A percentile compares a stretch with the other conserved stretches of the same genome.
Evolutionary conservation across 768 basidiomycete species (phyloP).

Genomic region (Kwoniella newhampshirensis): DNA sequence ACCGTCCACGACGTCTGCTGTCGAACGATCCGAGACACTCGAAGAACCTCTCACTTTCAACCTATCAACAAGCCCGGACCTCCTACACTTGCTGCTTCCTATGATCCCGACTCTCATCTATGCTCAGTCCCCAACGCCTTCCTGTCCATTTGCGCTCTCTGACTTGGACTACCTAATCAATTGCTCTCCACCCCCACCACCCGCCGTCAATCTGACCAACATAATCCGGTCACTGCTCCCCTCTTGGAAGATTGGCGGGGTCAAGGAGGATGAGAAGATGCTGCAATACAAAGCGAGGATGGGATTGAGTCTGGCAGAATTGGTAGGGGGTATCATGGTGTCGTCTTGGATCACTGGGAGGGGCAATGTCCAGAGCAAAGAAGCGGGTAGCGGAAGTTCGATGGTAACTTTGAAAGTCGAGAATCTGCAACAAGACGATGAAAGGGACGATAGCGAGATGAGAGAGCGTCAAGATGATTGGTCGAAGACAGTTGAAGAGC

Average conservation of each 20-base stretch:
- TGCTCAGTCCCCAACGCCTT: not conserved
- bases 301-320: slow-evolving; percentile 8
- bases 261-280: too few species aligned
- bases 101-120: slow-evolving; percentile 4
- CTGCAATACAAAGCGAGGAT: slow-evolving; percentile 13
- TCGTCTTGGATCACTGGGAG: not conserved
- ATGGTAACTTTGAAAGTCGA: not conserved
- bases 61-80: not conserved
- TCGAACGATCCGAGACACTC: not conserved
- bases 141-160: slow-evolving; percentile 1
- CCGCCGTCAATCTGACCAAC: too few species aligned
- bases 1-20: not conserved
- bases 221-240: too few species aligned
- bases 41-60: not conserved
- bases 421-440: too few species aligned
- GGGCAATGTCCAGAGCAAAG: not conserved
- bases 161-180: slow-evolving; percentile 6
- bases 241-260: too few species aligned
- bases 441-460: not conserved
- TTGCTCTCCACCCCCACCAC: not conserved
- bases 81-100: slow-evolving; percentile 10
- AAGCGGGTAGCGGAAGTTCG: slow-evolving; percentile 2
- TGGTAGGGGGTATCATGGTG: slow-evolving; percentile 5
- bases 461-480: not conserved
- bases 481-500: not conserved